Evolutionary conservation across 805 yeast species (phyloP).

Genomic region (Schizosaccharomyces osmophilus): DNA sequence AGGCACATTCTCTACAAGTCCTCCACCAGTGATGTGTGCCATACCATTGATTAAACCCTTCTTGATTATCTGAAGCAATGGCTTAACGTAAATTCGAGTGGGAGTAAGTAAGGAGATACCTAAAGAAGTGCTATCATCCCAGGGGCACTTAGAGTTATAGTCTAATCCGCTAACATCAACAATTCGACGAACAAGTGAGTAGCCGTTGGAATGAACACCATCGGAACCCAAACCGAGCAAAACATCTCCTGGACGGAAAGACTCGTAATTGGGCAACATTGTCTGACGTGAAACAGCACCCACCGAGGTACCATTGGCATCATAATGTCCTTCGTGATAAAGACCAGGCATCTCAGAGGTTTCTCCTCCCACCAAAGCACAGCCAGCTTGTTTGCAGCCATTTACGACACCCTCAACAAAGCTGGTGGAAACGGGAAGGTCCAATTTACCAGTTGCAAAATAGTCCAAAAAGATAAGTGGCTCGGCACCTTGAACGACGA

Average conservation of each 20-base stretch:
- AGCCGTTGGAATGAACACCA: conserved; percentile 94
- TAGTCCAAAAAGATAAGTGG: conserved; percentile 87
- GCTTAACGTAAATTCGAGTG: conserved; percentile 84
- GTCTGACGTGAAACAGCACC: conserved; percentile 71
- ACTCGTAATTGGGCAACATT: conserved; percentile 45
- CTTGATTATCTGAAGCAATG: conserved; percentile 48
- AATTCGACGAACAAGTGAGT: conserved; percentile 77
- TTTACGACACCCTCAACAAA: conserved; percentile 90
- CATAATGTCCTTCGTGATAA: conserved; percentile 87
- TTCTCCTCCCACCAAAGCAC: conserved; percentile 97
- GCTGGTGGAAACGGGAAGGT: conserved; percentile 56
- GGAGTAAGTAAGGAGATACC: conserved; percentile 78
- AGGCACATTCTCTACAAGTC: conserved; percentile 85
- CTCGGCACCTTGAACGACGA: conserved; percentile 97
- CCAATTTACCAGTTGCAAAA: conserved; percentile 84
- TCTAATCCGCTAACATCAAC: conserved; percentile 50
- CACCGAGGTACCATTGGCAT: conserved; percentile 93
- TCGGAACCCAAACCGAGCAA: conserved; percentile 69
- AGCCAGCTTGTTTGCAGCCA: conserved; percentile 83
- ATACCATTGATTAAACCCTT: conserved; percentile 54
- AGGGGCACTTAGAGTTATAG: conserved; percentile 63
- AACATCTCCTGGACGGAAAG: conserved; percentile 58
- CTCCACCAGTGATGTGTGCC: conserved; percentile 98
- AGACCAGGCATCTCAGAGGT: conserved; percentile 99
- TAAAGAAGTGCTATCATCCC: conserved; percentile 42